Evolutionary conservation across 768 basidiomycete genomes (phyloP).

Genomic region (Nidula microcarpa): DNA sequence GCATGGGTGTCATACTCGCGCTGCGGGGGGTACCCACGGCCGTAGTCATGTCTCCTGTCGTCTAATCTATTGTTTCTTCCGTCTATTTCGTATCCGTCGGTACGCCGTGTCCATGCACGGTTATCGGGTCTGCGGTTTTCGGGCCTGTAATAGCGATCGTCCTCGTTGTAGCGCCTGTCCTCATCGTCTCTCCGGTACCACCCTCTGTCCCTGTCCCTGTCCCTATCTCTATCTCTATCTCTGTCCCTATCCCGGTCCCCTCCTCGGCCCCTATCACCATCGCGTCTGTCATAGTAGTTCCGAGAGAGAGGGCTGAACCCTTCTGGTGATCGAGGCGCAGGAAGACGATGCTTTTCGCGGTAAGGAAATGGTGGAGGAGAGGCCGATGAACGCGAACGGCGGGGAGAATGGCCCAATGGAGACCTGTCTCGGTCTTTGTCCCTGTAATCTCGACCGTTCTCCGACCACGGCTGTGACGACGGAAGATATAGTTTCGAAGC

Average conservation of each 20-base stretch:
- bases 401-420: slow-evolving; percentile 21
- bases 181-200: no score
- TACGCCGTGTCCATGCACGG: neutral
- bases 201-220: slow-evolving; percentile 7
- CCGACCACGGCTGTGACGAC: no score
- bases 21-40: neutral
- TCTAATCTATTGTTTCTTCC: neutral
- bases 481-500: no score
- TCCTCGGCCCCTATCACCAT: no score
- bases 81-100: neutral
- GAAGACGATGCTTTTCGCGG: slow-evolving; percentile 34
- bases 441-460: slow-evolving; percentile 20
- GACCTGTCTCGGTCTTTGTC: slow-evolving; percentile 22
- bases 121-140: slow-evolving; percentile 6
- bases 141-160: slow-evolving; percentile 11
- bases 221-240: slow-evolving; percentile 14
- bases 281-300: slow-evolving; percentile 25
- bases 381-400: slow-evolving; percentile 36
- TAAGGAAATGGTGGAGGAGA: slow-evolving; percentile 21
- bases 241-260: slow-evolving; percentile 25
- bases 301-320: slow-evolving; percentile 35
- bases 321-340: slow-evolving; percentile 31
- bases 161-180: slow-evolving; percentile 12
- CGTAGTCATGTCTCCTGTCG: neutral
- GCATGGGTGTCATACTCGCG: neutral